These are phyloP conservation scores for Xanthoparmelia taractica DNA, from an alignment of 495 filamentous ascomycete genomes.

Conservation along the genomic window DNA sequence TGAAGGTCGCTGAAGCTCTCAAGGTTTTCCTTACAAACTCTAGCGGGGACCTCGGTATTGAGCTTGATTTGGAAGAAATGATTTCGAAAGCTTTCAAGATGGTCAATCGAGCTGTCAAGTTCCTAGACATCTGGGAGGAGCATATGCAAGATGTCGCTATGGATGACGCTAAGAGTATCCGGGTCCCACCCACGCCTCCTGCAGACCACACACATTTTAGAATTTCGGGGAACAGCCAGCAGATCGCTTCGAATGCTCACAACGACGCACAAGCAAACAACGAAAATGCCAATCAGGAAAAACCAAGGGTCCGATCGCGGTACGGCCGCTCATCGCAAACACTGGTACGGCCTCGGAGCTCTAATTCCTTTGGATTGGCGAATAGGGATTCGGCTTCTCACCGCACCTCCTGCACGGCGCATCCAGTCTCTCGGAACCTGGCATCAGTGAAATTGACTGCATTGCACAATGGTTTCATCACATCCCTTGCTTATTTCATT, in stretches of 20 bases:
- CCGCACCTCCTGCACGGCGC: constrained; percentile 46
- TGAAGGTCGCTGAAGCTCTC: constrained; percentile 76
- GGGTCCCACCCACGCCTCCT: constrained; percentile 64
- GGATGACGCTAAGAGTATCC: constrained; percentile 34
- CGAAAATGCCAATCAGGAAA: constrained; percentile 17
- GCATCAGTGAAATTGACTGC: constrained; percentile 61
- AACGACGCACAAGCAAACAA: constrained; percentile 12
- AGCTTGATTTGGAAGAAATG: constrained; percentile 82
- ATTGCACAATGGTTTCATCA: constrained; percentile 80
- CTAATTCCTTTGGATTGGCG: constrained; percentile 18
- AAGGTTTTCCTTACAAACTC: constrained; percentile 53
- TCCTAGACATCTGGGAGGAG: constrained; percentile 84
- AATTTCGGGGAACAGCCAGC: neutral
- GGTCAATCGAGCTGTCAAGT: constrained; percentile 80
- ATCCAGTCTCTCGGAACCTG: constrained; percentile 43
- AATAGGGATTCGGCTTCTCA: constrained; percentile 52
- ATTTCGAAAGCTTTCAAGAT: constrained; percentile 89
- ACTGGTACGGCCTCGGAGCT: constrained; percentile 22
- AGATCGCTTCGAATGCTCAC: constrained; percentile 12
- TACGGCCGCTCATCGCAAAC: constrained; percentile 26
- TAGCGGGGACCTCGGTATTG: constrained; percentile 52
- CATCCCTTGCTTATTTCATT: constrained; percentile 83
- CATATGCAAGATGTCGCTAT: constrained; percentile 55
- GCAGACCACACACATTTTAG: constrained; percentile 41
- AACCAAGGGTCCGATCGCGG: constrained; percentile 16